Base-by-base conservation (phyloP, 768 basidiomycete species). In the Boletus reticuloceps region DNA sequence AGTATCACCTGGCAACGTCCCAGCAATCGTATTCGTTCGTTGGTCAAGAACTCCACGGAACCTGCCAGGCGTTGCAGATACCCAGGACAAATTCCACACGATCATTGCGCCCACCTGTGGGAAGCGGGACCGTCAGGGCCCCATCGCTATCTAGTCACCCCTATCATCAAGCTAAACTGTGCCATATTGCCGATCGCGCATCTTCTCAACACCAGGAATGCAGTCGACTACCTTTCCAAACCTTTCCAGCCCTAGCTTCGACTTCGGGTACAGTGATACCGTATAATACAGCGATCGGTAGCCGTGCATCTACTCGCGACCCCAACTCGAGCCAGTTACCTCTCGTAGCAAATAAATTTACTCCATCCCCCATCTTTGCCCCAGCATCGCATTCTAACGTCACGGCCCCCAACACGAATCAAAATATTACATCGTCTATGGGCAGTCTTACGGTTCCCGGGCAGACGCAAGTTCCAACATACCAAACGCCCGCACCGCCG, bases 161-260 rank as follows among this genome's bases (percentile, higher is more conserved):
- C 17, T 58, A 63, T 64, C 48, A 43, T 8, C 58, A 51, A 36
- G 50, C 58, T 41, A 66, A 51, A 61, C 49, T 53, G 45, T 37
- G 52, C 45, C 50, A 52, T 34, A 7, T 12, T 47, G 22, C 58
- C 37, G 51, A 64, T 68, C 66, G 48, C 16, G 25, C 54, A 16
- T 43, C 19, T 19, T 25, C 40, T 44, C 59, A 42, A 5, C 49
- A 44, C 19, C 56, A 49, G 17, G 62, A 19, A 40, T 51, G 54
- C 53, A 22, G 11, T 36, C 56, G 45, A 22, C 47, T 2, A 6
- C 27, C 41, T 20, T 32, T 54, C 16, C 11, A 38, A 6, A 32
- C 50, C 3, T 22, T 54, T 38, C n/a, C 54, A 4, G n/a, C 54
- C 25, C 22, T 49, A 0, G 19, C 34, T 20, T 17, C 54, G 13